These are phyloP conservation scores for Metschnikowia amazonensis DNA, from an alignment of 805 yeast genomes.

Conservation along the genomic window DNA sequence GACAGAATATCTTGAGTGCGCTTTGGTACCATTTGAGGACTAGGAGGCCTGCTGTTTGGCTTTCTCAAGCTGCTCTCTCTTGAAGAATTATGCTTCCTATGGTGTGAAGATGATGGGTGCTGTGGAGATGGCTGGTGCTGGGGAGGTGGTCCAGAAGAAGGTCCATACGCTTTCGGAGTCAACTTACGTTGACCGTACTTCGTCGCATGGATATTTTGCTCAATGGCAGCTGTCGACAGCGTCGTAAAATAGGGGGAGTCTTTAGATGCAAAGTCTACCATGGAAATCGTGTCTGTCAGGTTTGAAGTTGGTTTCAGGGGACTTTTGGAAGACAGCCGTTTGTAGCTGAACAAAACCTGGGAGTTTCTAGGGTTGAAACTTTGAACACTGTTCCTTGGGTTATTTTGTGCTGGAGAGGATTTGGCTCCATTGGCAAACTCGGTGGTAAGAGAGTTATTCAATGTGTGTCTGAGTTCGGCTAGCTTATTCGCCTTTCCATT, in stretches of 20 bases:
- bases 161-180: constrained; percentile 9
- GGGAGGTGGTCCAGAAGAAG: constrained; percentile 1
- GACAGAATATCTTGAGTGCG: background rate
- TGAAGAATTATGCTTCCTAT: background rate
- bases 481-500: constrained; percentile 23
- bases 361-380: constrained; percentile 27
- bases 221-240: constrained; percentile 7
- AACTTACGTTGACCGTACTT: constrained; percentile 14
- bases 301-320: background rate
- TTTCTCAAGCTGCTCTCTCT: background rate
- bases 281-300: background rate
- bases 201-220: constrained; percentile 12
- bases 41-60: background rate
- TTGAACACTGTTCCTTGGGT: constrained; percentile 9
- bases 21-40: background rate
- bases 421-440: background rate
- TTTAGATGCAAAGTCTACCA: constrained; percentile 7
- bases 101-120: background rate
- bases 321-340: constrained; percentile 14
- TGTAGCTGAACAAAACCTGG: constrained; percentile 35
- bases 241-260: constrained; percentile 25
- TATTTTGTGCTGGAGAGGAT: background rate
- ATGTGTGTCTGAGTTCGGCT: constrained; percentile 23
- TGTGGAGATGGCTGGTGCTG: background rate
- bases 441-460: background rate